Evolutionary conservation across 768 basidiomycete species (phyloP).

Genomic region (Thelephora ganbajun): DNA sequence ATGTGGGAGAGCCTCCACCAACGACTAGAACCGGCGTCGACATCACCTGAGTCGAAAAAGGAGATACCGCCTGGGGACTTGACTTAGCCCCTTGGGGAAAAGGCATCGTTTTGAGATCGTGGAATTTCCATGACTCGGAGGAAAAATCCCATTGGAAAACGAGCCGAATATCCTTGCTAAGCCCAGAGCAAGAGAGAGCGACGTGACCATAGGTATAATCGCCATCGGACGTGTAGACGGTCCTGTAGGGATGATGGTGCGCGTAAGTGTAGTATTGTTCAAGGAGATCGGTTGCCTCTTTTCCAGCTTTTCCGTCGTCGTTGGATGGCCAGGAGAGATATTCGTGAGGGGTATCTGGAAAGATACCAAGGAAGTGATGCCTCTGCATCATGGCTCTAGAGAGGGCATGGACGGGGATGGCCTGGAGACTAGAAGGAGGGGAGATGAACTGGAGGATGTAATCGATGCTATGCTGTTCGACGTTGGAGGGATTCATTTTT

Average conservation of each 20-base stretch:
- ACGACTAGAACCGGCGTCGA: conserved; percentile 9
- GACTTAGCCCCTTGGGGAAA: conserved; percentile 33
- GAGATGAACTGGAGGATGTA: conserved; percentile 44
- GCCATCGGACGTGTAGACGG: conserved; percentile 30
- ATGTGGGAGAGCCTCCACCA: background rate
- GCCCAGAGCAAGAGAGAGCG: conserved; percentile 13
- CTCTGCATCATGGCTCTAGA: conserved; percentile 46
- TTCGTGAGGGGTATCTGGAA: conserved; percentile 30
- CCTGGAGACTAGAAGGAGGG: conserved; percentile 33
- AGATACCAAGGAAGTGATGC: conserved; percentile 47
- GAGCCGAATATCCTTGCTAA: conserved; percentile 31
- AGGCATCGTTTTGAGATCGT: conserved; percentile 56
- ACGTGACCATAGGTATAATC: conserved; percentile 46
- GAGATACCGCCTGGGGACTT: background rate
- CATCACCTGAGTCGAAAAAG: conserved; percentile 4
- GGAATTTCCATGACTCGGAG: conserved; percentile 47
- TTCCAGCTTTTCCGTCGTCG: conserved; percentile 12
- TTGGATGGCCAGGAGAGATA: conserved; percentile 61
- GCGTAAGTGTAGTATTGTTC: conserved; percentile 13
- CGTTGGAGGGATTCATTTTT: conserved; percentile 21
- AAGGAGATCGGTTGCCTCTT: conserved; percentile 28
- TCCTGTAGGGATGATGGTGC: conserved; percentile 15
- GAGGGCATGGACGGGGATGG: conserved; percentile 46
- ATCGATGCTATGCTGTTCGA: conserved; percentile 26
- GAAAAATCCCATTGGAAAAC: conserved; percentile 52